Conservation (phyloP, 306 rosid genomes). For the Delonix regia region DNA sequence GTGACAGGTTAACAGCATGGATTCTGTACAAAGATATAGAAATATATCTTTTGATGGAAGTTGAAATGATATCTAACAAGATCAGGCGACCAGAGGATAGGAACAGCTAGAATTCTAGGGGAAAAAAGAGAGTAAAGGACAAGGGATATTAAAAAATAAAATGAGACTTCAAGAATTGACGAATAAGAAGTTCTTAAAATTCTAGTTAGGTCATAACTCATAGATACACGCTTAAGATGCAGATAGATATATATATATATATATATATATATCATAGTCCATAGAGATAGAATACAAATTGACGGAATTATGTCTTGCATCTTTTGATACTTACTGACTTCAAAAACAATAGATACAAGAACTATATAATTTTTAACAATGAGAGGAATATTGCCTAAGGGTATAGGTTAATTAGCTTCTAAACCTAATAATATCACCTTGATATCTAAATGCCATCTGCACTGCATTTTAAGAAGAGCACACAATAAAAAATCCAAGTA, state of each 20-base stretch:
- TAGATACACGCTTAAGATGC: background rate
- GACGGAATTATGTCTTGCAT: background rate
- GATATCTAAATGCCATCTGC: conserved; percentile 12
- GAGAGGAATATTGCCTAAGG: background rate
- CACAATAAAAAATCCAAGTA: background rate
- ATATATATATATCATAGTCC: background rate
- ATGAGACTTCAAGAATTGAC: background rate
- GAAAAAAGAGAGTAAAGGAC: background rate
- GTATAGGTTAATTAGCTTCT: conserved; percentile 1
- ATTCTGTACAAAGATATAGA: background rate
- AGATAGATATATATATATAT: background rate
- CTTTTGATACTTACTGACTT: background rate
- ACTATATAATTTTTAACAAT: background rate
- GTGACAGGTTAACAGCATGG: background rate
- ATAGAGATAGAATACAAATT: background rate
- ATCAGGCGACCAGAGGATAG: background rate
- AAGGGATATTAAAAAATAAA: background rate
- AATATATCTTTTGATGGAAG: background rate
- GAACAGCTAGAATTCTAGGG: conserved; percentile 2
- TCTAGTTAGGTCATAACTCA: background rate
- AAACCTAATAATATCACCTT: conserved; percentile 32
- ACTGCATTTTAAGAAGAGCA: conserved; percentile 10
- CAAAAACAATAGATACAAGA: background rate
- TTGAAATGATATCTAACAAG: conserved; percentile 8
- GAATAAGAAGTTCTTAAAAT: background rate